Evolutionary conservation across 2,329 filamentous ascomycete species (phyloP).

Genomic region (Aspergillus niger): DNA sequence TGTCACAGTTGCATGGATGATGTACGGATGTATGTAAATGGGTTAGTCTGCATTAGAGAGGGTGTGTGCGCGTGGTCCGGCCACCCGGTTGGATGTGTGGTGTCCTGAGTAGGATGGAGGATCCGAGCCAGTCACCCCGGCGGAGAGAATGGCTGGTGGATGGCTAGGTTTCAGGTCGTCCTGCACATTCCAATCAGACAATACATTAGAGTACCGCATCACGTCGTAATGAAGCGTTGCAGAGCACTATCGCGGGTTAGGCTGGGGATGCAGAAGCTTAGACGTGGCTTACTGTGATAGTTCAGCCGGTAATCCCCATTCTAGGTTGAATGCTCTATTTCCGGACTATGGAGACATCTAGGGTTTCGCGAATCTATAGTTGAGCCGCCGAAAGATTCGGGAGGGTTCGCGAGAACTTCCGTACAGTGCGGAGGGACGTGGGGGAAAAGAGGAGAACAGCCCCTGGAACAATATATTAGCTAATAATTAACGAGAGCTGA

Average conservation of each 20-base stretch:
- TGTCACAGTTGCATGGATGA: slow-evolving; percentile 5
- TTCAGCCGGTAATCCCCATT: not conserved
- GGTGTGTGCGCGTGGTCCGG: slow-evolving; percentile 1
- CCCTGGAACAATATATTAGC: slow-evolving; percentile 4
- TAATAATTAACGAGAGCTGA: not conserved
- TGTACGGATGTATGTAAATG: not conserved
- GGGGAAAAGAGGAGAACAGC: not conserved
- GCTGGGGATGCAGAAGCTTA: not conserved
- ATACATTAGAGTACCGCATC: not conserved
- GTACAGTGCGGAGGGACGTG: no score
- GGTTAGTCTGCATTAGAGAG: not conserved
- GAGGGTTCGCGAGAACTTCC: no score
- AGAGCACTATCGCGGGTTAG: not conserved
- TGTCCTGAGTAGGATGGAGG: not conserved
- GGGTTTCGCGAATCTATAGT: not conserved
- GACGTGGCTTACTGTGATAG: not conserved
- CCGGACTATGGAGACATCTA: not conserved
- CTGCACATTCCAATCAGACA: slow-evolving; percentile 9
- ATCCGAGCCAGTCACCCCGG: not conserved
- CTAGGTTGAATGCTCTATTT: not conserved
- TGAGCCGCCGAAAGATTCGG: not conserved
- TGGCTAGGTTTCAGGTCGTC: slow-evolving; percentile 5
- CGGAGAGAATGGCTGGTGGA: not conserved
- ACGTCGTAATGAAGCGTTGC: not conserved
- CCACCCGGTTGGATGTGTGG: not conserved